Conservation (phyloP, 495 filamentous ascomycete genomes). For the Amphirosellinia nigrospora region DNA sequence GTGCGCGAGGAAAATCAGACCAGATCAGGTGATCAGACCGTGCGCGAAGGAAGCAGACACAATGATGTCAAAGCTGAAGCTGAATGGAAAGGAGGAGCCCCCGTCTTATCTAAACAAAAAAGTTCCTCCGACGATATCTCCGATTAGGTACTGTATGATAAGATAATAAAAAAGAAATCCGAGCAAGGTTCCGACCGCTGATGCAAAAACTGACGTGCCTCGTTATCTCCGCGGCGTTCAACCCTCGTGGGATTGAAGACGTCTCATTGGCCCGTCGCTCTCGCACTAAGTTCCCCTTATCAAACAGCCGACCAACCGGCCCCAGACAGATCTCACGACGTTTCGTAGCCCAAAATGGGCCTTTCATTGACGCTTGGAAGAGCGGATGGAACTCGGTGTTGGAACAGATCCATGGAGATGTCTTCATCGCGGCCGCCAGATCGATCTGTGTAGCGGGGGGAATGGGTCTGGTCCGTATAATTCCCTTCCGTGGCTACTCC, state of each 20-base stretch:
- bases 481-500: neutral
- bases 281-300: slow-evolving; percentile 15
- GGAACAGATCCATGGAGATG: slow-evolving; percentile 20
- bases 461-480: neutral
- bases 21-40: slow-evolving; percentile 13
- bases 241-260: neutral
- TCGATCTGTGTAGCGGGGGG: slow-evolving; percentile 9
- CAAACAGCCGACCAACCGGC: slow-evolving; percentile 2
- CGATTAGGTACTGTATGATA: neutral
- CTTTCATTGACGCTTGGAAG: neutral
- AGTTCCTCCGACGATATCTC: neutral
- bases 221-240: slow-evolving; percentile 14
- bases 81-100: no score
- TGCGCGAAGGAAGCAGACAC: neutral
- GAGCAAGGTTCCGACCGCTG: neutral
- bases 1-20: slow-evolving; percentile 6
- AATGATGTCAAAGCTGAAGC: slow-evolving; percentile 17
- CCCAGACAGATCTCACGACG: neutral
- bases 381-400: slow-evolving; percentile 18
- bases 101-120: slow-evolving; percentile 1
- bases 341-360: neutral
- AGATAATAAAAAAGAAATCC: neutral
- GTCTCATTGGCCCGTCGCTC: neutral
- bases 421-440: neutral
- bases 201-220: neutral